A percentile compares a stretch with the other conserved stretches of the same genome.
Evolutionary conservation across 2,329 filamentous ascomycete species (phyloP).

Genomic region (Colletotrichum tabaci): DNA sequence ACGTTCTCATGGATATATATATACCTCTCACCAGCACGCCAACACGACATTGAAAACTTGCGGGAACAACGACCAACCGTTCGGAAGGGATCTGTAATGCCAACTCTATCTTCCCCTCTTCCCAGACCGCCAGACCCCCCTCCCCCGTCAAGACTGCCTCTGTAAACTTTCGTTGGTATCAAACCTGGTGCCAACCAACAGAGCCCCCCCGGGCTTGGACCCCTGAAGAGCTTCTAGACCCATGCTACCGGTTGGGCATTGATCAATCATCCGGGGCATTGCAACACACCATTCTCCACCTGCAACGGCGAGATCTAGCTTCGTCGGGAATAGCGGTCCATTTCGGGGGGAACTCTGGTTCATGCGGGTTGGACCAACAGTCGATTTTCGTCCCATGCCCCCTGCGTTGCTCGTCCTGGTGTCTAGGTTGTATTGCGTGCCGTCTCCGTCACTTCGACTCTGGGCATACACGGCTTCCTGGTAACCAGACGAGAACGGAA

Average conservation of each 20-base stretch:
- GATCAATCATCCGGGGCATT: conserved; percentile 3
- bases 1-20: neutral
- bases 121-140: neutral
- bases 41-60: neutral
- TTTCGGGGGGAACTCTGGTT: neutral
- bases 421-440: too few species aligned
- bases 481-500: too few species aligned
- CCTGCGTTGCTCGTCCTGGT: neutral
- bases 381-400: neutral
- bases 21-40: neutral
- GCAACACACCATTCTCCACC: neutral
- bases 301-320: neutral
- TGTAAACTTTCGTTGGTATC: neutral
- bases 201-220: too few species aligned
- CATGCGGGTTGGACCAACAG: conserved; percentile 6
- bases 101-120: neutral
- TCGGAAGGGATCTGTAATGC: neutral
- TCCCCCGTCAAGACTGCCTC: too few species aligned
- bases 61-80: neutral
- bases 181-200: neutral
- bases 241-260: neutral
- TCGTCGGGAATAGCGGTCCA: neutral
- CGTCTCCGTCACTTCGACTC: too few species aligned
- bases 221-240: neutral
- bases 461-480: too few species aligned